These are phyloP conservation scores for Andrographis paniculata DNA, from an alignment of 305 asterid species.

Conservation along the genomic window DNA sequence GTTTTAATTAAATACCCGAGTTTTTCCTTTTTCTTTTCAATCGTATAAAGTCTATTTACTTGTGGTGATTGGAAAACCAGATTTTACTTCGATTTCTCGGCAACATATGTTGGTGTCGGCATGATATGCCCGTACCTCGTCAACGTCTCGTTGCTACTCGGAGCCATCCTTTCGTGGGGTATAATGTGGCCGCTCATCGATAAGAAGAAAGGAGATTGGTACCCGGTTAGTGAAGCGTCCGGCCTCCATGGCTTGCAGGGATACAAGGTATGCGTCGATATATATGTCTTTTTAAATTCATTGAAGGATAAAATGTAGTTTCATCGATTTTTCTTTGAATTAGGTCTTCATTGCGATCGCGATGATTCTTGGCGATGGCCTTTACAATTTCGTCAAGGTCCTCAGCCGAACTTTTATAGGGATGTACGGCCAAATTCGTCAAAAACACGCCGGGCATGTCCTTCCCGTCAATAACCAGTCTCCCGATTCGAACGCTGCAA, in stretches of 20 bases:
- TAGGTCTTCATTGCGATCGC: conserved; percentile 67
- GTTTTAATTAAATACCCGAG: background rate
- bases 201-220: conserved; percentile 56
- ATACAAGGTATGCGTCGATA: conserved; percentile 53
- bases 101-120: conserved; percentile 28
- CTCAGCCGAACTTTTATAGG: background rate
- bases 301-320: background rate
- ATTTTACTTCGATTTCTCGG: conserved; percentile 28
- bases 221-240: conserved; percentile 22
- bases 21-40: no score
- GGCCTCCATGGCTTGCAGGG: conserved; percentile 74
- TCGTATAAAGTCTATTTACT: no score
- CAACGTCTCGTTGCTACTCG: conserved; percentile 48
- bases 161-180: conserved; percentile 74
- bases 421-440: background rate
- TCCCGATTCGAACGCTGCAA: background rate
- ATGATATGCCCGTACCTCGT: conserved; percentile 71
- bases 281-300: no score
- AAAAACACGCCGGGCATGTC: background rate
- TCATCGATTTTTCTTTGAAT: background rate
- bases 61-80: conserved; percentile 8
- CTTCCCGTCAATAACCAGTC: conserved; percentile 1
- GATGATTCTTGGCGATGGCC: conserved; percentile 69
- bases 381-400: conserved; percentile 31
- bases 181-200: conserved; percentile 60